Base-by-base conservation (phyloP, 257 asterid species). In the Prunella vulgaris region DNA sequence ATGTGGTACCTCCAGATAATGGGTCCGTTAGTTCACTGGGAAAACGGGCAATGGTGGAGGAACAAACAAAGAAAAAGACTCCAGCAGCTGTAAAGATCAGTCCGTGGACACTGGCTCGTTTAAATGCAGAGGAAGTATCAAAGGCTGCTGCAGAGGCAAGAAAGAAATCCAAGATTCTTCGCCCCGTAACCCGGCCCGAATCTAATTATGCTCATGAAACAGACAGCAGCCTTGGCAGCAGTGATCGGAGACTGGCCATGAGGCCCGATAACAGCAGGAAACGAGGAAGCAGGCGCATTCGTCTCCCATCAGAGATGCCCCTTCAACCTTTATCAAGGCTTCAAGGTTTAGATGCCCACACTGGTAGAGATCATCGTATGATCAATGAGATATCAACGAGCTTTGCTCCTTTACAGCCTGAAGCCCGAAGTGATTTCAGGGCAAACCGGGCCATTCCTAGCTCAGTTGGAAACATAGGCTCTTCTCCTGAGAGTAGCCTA, bases 131-230 rank as follows among this genome's bases (percentile, higher is more conserved):
- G 24, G 97, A 91, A 32, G 97, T 91, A 12, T 74, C 99, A 1
- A 91, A 89, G 73, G 97, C 95, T 18, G 99, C 99, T 74, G 96
- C 98, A 10, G 99, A 94, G 79, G 96, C 98, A 7, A 82, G 98
- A 63, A 91, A 84, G 78, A 91, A 85, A 80, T 94, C 99, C 28
- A 94, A 87, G 82, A 82, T 89, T 59, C 76, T 87, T 56, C 93
- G 89, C 63, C 98, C 98, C 10, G 82, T 94, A 0, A 57, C 38
- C 28, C 84, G 95, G 70, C 85, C 68, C 21, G 87, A 87, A 67
- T 27, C 82, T 0, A 80, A 77, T 33, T 82, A 75, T 5, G 53
- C 76, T 17, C 78, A 32, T 1, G 97, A 87, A 70, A 85, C 85
- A 22, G 95, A 82, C 73, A 80, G 85, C 83, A 90, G 92, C 67